Percentiles rank a stretch among this genome's conserved stretches.
Evolutionary conservation across 1,284 basidiomycete species (phyloP).

Genomic region (Vanrija pseudolonga): DNA sequence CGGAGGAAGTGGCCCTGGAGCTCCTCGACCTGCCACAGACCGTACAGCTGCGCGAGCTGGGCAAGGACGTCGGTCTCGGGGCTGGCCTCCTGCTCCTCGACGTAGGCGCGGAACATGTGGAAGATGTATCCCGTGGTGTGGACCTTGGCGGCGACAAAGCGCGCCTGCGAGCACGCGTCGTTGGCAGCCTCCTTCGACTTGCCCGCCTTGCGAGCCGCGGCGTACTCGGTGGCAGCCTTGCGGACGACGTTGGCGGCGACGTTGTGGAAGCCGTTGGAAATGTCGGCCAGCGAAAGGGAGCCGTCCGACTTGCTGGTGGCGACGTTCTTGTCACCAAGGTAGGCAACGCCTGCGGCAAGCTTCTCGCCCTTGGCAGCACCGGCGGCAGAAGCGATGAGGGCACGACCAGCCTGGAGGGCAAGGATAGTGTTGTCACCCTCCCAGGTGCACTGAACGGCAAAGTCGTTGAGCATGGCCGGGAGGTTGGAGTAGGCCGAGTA

Average conservation of each 20-base stretch:
- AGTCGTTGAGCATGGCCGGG: conserved; percentile 56
- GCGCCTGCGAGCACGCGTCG: conserved; percentile 55
- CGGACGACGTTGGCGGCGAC: conserved; percentile 56
- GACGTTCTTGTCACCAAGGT: conserved; percentile 51
- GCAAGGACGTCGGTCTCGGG: conserved; percentile 43
- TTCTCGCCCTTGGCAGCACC: conserved; percentile 52
- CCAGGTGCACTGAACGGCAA: conserved; percentile 57
- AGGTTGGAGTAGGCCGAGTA: conserved; percentile 58
- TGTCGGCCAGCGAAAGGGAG: conserved; percentile 52
- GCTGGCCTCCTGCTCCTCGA: conserved; percentile 20
- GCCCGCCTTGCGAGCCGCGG: conserved; percentile 48
- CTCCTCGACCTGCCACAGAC: conserved; percentile 59
- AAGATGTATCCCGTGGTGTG: conserved; percentile 48
- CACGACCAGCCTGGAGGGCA: conserved; percentile 55
- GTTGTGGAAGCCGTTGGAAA: conserved; percentile 53
- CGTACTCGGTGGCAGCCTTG: conserved; percentile 54
- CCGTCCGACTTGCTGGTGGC: conserved; percentile 51
- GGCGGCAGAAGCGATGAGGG: conserved; percentile 53
- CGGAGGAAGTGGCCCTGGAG: conserved; percentile 57
- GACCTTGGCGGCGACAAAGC: conserved; percentile 56
- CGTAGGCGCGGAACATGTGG: conserved; percentile 47
- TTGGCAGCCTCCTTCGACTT: conserved; percentile 54
- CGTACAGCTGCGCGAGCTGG: conserved; percentile 49
- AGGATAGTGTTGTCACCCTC: conserved; percentile 59
- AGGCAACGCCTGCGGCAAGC: conserved; percentile 52